Conservation (phyloP, 257 asterid species). For the Apocynum venetum region DNA sequence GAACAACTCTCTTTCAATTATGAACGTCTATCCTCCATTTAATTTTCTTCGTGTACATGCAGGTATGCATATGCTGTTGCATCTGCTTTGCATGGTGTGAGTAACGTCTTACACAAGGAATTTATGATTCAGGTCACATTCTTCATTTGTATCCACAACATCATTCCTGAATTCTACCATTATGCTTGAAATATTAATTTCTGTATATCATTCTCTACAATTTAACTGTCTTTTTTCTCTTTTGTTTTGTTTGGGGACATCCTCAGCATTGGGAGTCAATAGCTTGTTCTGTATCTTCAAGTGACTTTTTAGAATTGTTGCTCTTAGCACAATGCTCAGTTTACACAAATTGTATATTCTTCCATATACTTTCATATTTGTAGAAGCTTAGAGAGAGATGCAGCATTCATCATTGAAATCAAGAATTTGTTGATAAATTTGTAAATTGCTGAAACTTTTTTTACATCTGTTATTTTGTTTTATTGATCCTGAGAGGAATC, state of each 20-base stretch:
- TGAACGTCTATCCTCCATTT: not conserved
- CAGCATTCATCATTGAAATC: not conserved
- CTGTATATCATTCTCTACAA: not conserved
- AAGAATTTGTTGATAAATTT: not conserved
- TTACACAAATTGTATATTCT: not conserved
- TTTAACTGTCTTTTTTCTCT: not conserved
- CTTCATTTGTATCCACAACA: not conserved
- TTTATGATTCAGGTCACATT: constrained; percentile 89
- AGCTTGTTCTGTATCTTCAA: not conserved
- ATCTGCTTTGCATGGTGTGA: constrained; percentile 80
- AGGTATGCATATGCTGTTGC: constrained; percentile 96
- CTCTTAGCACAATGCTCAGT: not conserved
- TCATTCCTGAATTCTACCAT: not conserved
- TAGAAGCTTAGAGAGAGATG: not conserved
- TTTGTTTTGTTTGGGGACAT: not conserved
- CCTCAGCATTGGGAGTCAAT: not conserved
- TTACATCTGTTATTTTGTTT: too few species aligned
- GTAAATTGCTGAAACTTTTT: not conserved
- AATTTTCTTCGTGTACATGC: constrained; percentile 22
- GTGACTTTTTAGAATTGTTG: not conserved
- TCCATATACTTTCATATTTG: not conserved
- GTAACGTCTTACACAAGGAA: constrained; percentile 76
- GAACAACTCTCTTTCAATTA: constrained; percentile 1
- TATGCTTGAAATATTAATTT: not conserved
- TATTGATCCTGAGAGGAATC: too few species aligned